Conservation (phyloP, 176 grass and related monocot species). For the Eremochloa ophiuroides region DNA sequence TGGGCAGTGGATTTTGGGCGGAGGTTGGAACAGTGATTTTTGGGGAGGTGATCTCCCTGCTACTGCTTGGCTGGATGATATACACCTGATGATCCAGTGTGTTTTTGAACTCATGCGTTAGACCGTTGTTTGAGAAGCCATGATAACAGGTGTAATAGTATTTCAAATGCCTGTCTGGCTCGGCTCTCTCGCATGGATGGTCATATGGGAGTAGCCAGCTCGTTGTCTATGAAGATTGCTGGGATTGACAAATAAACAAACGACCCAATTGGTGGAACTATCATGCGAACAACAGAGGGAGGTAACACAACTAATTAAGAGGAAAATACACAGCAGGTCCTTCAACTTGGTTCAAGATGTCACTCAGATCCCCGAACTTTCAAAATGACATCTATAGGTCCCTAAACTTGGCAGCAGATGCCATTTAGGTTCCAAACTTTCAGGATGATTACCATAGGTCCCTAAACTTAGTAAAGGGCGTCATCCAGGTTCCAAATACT, state of each 20-base stretch:
- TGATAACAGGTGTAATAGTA: too few relatives aligned
- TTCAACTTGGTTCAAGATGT: too few relatives aligned
- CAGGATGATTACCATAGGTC: too few relatives aligned
- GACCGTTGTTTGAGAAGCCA: not conserved
- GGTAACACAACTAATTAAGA: constrained; percentile 61
- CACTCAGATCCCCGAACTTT: too few relatives aligned
- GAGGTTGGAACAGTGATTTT: constrained; percentile 87
- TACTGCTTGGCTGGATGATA: constrained; percentile 78
- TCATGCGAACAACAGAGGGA: constrained; percentile 63
- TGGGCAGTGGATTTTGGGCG: constrained; percentile 72
- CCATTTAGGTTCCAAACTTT: too few relatives aligned
- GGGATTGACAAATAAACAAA: constrained; percentile 52
- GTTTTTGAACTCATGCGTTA: constrained; percentile 18
- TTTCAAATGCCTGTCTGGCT: constrained; percentile 65
- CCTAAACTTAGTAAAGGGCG: too few relatives aligned
- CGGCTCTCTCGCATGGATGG: constrained; percentile 83
- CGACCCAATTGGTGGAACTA: constrained; percentile 72
- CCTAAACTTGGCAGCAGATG: too few relatives aligned
- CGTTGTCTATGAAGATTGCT: constrained; percentile 69
- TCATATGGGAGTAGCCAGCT: constrained; percentile 87
- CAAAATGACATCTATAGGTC: too few relatives aligned
- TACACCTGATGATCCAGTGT: constrained; percentile 81
- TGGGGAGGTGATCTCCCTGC: constrained; percentile 60
- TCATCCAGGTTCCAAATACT: too few relatives aligned
- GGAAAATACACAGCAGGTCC: too few relatives aligned